Base-by-base conservation (phyloP, 73 alveolate species). In the Breviolum minutum region DNA sequence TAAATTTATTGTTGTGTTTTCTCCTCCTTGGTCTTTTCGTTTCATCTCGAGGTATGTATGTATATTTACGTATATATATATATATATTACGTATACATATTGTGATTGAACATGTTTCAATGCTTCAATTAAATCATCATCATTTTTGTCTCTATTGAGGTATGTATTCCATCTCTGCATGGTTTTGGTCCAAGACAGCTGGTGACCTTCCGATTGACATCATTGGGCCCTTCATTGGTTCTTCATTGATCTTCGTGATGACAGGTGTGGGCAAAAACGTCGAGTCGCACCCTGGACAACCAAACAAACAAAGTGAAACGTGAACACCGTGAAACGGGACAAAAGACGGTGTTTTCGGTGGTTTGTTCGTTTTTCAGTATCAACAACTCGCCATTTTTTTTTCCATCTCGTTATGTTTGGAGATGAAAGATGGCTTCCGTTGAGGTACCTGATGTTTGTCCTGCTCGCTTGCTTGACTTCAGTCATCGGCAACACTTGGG, bases 161-260 rank as follows among this genome's bases (percentile, higher is more conserved):
- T 26, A 94, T 94, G 99, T 94, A 94, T 63, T 94, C 99, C 70
- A 80, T 94, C 86, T 63, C 99, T 3, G 99, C 99, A 6, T 94
- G 99, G 99, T 94, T 80, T 20, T 94, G 99, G 99, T 63, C 94
- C 63, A 94, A 94, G 91, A 66, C 91, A 17, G 26, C 81, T 29
- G 73, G 94, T 6, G 99, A 94, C 27, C 71, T 94, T 22, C 99
- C 99, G 27, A 61, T 94, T n/a, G 99, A 94, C 60, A 27, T 81
- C 66, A 27, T 92, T n/a, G 98, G 91, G 14, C 82, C 98, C 81
- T 27, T 62, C 70, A 20, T 73, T 73, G 91, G 86, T 54, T 13
- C 89, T 66, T 92, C 98, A 8, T 5, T 81, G 79, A 81, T 92
- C 66, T 92, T 73, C 66, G 68, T 61, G 61, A 92, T 92, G 98